Evolutionary conservation across 257 asterid genomes (phyloP).

Genomic region (Anisodus tanguticus): DNA sequence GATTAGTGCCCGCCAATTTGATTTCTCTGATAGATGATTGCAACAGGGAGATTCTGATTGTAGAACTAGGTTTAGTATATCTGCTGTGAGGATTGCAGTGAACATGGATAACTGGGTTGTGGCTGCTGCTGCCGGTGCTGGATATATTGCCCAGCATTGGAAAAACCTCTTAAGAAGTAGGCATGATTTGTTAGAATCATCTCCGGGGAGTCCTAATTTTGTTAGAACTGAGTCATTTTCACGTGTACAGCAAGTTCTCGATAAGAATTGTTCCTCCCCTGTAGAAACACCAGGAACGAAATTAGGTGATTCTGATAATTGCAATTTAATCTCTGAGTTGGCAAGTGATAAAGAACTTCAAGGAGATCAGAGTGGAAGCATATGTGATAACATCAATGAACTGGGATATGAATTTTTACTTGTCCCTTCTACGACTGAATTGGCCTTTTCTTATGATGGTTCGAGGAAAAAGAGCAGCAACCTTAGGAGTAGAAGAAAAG

Average conservation of each 20-base stretch:
- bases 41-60: conserved; percentile 23
- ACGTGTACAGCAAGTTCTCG: conserved; percentile 34
- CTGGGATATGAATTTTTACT: conserved; percentile 39
- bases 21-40: not conserved
- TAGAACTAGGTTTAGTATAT: conserved; percentile 28
- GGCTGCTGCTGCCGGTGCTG: conserved; percentile 85
- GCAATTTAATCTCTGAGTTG: conserved; percentile 29
- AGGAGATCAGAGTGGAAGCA: conserved; percentile 39
- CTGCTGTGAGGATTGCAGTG: not conserved
- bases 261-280: conserved; percentile 34
- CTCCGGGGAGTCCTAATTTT: conserved; percentile 39
- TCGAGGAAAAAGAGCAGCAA: conserved; percentile 47
- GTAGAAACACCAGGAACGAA: conserved; percentile 34
- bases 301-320: conserved; percentile 32
- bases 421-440: conserved; percentile 46
- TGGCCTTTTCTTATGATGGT: conserved; percentile 52
- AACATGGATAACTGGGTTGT: conserved; percentile 70
- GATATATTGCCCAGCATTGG: conserved; percentile 66
- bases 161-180: conserved; percentile 56
- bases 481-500: conserved; percentile 56
- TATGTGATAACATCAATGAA: conserved; percentile 39
- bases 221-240: conserved; percentile 35
- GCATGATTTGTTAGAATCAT: conserved; percentile 43
- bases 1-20: not conserved
- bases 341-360: conserved; percentile 39